Evolutionary conservation across 2,329 filamentous ascomycete genomes (phyloP).

Genomic region (Diplodia mutila): DNA sequence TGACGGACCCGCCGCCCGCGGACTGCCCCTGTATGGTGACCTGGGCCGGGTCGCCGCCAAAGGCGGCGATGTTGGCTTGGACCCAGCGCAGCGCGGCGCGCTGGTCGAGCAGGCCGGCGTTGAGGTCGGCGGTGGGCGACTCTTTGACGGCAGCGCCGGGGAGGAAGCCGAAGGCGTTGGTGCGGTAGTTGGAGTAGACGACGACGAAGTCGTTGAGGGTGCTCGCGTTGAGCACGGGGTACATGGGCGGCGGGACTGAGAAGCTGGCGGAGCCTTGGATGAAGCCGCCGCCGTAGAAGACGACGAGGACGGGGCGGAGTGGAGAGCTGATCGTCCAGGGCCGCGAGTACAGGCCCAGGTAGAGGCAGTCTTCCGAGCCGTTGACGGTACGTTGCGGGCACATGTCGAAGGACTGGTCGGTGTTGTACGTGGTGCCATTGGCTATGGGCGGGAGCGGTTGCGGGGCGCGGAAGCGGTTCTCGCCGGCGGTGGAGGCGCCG

Average conservation of each 20-base stretch:
- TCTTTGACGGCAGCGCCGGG: slow-evolving; percentile 58
- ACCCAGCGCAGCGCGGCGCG: slow-evolving; percentile 66
- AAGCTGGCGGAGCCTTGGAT: slow-evolving; percentile 62
- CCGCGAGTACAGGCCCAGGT: slow-evolving; percentile 62
- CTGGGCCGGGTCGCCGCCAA: slow-evolving; percentile 60
- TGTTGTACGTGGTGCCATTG: slow-evolving; percentile 58
- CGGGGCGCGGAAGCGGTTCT: slow-evolving; percentile 64
- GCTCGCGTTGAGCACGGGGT: slow-evolving; percentile 62
- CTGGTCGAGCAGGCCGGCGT: slow-evolving; percentile 68
- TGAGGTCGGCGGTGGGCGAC: slow-evolving; percentile 60
- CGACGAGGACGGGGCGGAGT: slow-evolving; percentile 61
- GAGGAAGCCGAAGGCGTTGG: slow-evolving; percentile 66
- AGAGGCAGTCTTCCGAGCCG: slow-evolving; percentile 65
- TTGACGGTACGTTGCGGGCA: slow-evolving; percentile 61
- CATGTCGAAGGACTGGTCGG: slow-evolving; percentile 59
- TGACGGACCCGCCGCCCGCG: slow-evolving; percentile 63
- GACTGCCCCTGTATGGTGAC: slow-evolving; percentile 65
- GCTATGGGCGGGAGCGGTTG: slow-evolving; percentile 58
- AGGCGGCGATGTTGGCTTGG: slow-evolving; percentile 57
- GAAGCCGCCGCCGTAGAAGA: slow-evolving; percentile 66
- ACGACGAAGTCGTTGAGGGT: slow-evolving; percentile 55
- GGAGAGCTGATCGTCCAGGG: slow-evolving; percentile 53
- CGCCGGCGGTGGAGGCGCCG: slow-evolving; percentile 60
- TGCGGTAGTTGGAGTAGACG: slow-evolving; percentile 59
- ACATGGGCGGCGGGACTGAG: slow-evolving; percentile 59